Percentiles rank a stretch among this genome's conserved stretches.
These are phyloP conservation scores for Colletotrichum eremochloae DNA, from an alignment of 2,329 filamentous ascomycete species.

Conservation along the genomic window DNA sequence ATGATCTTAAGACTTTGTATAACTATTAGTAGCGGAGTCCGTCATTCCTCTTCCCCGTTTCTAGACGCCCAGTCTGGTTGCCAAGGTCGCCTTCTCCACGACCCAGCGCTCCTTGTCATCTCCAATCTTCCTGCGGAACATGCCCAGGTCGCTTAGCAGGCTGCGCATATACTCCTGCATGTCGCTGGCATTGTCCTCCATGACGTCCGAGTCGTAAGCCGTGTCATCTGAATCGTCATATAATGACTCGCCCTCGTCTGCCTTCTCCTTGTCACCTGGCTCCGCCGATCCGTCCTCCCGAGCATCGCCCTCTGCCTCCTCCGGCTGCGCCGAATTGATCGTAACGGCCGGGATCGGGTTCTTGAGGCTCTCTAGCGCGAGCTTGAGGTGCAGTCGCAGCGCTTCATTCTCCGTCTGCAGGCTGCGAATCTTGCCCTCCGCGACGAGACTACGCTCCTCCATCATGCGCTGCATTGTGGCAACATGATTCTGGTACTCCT, in stretches of 20 bases:
- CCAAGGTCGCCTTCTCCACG: slow-evolving; percentile 68
- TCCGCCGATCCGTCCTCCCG: slow-evolving; percentile 33
- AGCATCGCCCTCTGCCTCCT: slow-evolving; percentile 22
- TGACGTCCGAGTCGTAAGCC: slow-evolving; percentile 57
- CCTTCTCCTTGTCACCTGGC: slow-evolving; percentile 64
- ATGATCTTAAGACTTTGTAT: slow-evolving; percentile 25
- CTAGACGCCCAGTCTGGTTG: slow-evolving; percentile 57
- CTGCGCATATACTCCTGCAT: slow-evolving; percentile 89
- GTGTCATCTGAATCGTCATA: slow-evolving; percentile 59
- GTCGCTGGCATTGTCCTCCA: slow-evolving; percentile 69
- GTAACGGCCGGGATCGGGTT: slow-evolving; percentile 84
- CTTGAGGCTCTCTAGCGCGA: slow-evolving; percentile 87
- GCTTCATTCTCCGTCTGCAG: slow-evolving; percentile 93
- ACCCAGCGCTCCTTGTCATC: slow-evolving; percentile 83
- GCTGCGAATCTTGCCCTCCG: slow-evolving; percentile 93
- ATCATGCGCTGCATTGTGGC: slow-evolving; percentile 92
- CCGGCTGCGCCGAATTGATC: slow-evolving; percentile 48
- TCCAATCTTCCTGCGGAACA: slow-evolving; percentile 88
- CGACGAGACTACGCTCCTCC: slow-evolving; percentile 92
- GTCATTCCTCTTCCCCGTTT: slow-evolving; percentile 13
- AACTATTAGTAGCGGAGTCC: slow-evolving; percentile 12
- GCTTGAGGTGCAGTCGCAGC: slow-evolving; percentile 85
- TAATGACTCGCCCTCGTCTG: slow-evolving; percentile 67
- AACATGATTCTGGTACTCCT: slow-evolving; percentile 95
- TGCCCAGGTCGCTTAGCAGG: slow-evolving; percentile 81